phyloP scores from a whole-genome alignment of 106 monocot genomes.

The Dioscorea dumetorum region DNA sequence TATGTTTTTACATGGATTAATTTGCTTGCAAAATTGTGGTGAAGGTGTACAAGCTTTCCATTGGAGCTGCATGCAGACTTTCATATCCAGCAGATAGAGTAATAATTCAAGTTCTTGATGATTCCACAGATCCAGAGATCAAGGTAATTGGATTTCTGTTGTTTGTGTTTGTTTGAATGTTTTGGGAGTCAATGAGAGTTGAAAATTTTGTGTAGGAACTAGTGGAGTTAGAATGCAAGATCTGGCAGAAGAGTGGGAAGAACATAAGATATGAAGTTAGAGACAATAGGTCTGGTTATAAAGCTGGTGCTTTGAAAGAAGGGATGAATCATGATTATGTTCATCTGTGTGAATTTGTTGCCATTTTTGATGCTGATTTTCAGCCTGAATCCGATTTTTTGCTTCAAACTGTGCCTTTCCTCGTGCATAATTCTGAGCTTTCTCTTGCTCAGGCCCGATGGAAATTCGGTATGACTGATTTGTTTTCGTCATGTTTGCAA shows the following conservation, averaged over 20 bases:
- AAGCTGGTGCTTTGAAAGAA: neutral
- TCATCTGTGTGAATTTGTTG: neutral
- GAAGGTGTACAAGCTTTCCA: constrained; percentile 25
- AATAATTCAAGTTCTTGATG: constrained; percentile 34
- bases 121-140: constrained; percentile 26
- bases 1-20: no score
- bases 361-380: neutral
- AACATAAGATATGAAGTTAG: neutral
- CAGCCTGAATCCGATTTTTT: neutral
- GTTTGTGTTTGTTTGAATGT: neutral
- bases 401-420: neutral
- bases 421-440: neutral
- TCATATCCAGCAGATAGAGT: constrained; percentile 32
- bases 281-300: neutral
- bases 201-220: neutral
- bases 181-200: no score
- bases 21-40: no score
- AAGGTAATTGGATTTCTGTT: constrained; percentile 13
- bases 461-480: neutral
- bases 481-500: no score
- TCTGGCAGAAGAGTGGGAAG: neutral
- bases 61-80: constrained; percentile 33
- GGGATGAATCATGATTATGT: neutral
- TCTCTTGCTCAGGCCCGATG: neutral
- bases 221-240: neutral